Base-by-base conservation (phyloP, 2,329 filamentous ascomycete species). In the Westerdykella sp. region DNA sequence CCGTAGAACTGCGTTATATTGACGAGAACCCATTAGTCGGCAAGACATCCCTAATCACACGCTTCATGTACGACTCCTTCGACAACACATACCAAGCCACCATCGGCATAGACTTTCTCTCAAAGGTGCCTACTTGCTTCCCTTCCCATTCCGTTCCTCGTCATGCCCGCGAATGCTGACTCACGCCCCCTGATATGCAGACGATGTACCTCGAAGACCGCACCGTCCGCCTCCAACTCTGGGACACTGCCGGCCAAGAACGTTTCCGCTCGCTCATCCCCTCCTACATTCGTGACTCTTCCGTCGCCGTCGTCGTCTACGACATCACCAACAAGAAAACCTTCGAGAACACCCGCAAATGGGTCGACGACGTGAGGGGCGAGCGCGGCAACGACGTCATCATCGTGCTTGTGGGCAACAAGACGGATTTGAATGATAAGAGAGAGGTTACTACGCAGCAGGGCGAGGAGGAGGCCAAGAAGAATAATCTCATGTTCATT, bases 11-110 rank as follows among this genome's bases (percentile, higher is more conserved):
- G 7, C 7, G 9, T 12, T 12, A 28, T 28, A 28, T 28, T 28
- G 25, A 28, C 25, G 4, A 39, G 23, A 23, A 21, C 4, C 6
- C 23, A 21, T 30, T 68, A 97, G 93, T 98, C 60, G 93, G 93
- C 67, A 98, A 98, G 76, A 98, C 93, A 25, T 98, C 93, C 49
- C 75, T 98, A 60, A 98, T 98, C 69, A 98, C 93, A 55, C 84
- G 93, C 53, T 98, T 98, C 77, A 98, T 98, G 93, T 98, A 98
- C 78, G 93, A 98, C 72, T 97, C 93, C 38, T 98, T 98, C 76
- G 93, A 98, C 77, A 96, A 95, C 73, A 97, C 91, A 78, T 98
- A 98, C 74, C 93, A 98, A 73, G 93, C 93, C 45, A 98, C 93
- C 32, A 97, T 98, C 65, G 93, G 93, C 64, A 98, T 98, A 74